phyloP scores from a whole-genome alignment of 2,329 filamentous ascomycete species.

The Sphaceloma murrayae region DNA sequence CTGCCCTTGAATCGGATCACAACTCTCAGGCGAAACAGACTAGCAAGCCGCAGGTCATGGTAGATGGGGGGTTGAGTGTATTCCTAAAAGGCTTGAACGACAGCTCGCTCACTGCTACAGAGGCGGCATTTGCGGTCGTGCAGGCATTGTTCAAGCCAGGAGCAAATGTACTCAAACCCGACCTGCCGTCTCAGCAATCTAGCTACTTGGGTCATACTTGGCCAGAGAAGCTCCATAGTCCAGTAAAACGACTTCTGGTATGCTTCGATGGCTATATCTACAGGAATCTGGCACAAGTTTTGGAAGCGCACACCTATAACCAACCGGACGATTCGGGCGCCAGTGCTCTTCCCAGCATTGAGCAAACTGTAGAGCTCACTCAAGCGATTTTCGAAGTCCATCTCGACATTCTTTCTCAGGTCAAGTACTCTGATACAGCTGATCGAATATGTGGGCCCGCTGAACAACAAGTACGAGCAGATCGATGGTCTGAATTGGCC shows the following conservation, averaged over 20 bases:
- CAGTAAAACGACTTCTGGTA: slow-evolving; percentile 44
- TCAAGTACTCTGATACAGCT: slow-evolving; percentile 51
- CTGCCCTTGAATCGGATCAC: slow-evolving; percentile 3
- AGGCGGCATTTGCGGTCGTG: slow-evolving; percentile 48
- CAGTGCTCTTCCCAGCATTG: neutral
- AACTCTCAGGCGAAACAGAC: slow-evolving; percentile 19
- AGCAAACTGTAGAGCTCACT: slow-evolving; percentile 40
- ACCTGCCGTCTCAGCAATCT: slow-evolving; percentile 28
- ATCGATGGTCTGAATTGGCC: slow-evolving; percentile 51
- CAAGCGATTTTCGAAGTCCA: slow-evolving; percentile 58
- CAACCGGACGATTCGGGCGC: too few species aligned
- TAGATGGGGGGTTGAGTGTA: slow-evolving; percentile 27
- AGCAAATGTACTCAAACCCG: slow-evolving; percentile 20
- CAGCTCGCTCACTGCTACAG: slow-evolving; percentile 39
- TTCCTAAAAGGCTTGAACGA: slow-evolving; percentile 41
- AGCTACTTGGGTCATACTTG: slow-evolving; percentile 47
- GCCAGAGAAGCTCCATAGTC: slow-evolving; percentile 47
- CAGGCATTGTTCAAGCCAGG: slow-evolving; percentile 40
- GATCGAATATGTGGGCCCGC: slow-evolving; percentile 43
- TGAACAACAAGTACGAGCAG: slow-evolving; percentile 49
- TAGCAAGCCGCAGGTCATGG: slow-evolving; percentile 18
- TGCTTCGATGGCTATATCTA: slow-evolving; percentile 47
- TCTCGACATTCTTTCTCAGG: slow-evolving; percentile 54
- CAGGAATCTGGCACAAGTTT: neutral
- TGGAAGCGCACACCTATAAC: slow-evolving; percentile 6